Evolutionary conservation across 1,139 yeast species (phyloP).

Genomic region (Scheffersomyces cryptocercus): DNA sequence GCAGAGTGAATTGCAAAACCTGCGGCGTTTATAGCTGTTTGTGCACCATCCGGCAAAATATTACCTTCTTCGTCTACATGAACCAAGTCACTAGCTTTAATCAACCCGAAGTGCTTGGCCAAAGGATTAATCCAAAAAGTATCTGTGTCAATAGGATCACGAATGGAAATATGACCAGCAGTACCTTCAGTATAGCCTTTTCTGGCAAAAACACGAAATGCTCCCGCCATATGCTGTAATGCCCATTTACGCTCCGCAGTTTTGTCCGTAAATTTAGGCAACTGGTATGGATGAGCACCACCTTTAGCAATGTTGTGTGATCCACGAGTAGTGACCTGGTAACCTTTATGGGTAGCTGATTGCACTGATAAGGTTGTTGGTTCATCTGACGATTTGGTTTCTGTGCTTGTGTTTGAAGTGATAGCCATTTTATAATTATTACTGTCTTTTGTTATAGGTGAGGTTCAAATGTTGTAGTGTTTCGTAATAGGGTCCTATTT

Average conservation of each 20-base stretch:
- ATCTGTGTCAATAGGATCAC: slow-evolving; percentile 71
- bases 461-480: no score
- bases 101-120: slow-evolving; percentile 68
- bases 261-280: slow-evolving; percentile 54
- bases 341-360: slow-evolving; percentile 30
- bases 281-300: slow-evolving; percentile 44
- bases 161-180: slow-evolving; percentile 79
- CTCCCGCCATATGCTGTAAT: slow-evolving; percentile 78
- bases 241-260: slow-evolving; percentile 60
- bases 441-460: no score
- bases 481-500: no score
- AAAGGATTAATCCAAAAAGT: slow-evolving; percentile 84
- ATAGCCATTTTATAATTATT: no score
- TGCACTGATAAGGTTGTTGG: not conserved
- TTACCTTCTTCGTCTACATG: slow-evolving; percentile 74
- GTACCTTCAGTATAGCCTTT: slow-evolving; percentile 74
- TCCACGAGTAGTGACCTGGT: slow-evolving; percentile 35
- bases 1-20: slow-evolving; percentile 83
- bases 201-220: slow-evolving; percentile 75
- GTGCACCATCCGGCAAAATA: slow-evolving; percentile 64
- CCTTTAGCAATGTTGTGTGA: slow-evolving; percentile 54
- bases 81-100: slow-evolving; percentile 74
- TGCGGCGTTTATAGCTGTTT: slow-evolving; percentile 70
- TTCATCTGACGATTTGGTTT: not conserved
- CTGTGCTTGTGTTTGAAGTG: no score